Conservation (phyloP, 192 early-diverging fungal genomes). For the Chytriomyces confervae region DNA sequence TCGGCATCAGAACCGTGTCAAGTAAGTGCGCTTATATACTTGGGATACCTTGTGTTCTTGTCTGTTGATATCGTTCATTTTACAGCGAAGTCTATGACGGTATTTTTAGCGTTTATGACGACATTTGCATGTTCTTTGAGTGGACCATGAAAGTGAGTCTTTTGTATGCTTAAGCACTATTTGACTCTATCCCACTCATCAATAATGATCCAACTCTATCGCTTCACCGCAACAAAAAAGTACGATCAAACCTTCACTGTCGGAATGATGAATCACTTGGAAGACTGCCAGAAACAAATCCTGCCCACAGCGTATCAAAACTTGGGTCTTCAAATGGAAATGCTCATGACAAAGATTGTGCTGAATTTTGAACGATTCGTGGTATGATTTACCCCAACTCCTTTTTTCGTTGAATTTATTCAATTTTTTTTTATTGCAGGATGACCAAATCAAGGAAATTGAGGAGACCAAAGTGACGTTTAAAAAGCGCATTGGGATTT, state of each 20-base stretch:
- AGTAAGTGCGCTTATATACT: constrained; percentile 49
- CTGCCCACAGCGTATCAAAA: constrained; percentile 77
- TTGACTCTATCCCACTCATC: too few relatives aligned
- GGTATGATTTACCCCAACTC: constrained; percentile 29
- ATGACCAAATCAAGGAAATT: constrained; percentile 86
- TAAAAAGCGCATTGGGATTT: constrained; percentile 86
- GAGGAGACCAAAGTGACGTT: constrained; percentile 90
- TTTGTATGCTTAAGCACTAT: not conserved
- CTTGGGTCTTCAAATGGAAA: constrained; percentile 68
- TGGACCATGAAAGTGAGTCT: constrained; percentile 61
- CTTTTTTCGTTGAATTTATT: constrained; percentile 22
- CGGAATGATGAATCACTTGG: constrained; percentile 84
- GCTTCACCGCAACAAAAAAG: constrained; percentile 25
- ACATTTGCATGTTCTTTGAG: constrained; percentile 76
- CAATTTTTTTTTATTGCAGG: constrained; percentile 45
- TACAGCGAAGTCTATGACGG: constrained; percentile 80
- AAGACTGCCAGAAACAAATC: constrained; percentile 71
- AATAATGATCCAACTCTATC: too few relatives aligned
- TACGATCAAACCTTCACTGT: constrained; percentile 60
- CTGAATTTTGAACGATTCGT: constrained; percentile 79
- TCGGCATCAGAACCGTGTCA: constrained; percentile 69
- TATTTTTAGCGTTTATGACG: constrained; percentile 77
- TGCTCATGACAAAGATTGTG: constrained; percentile 68
- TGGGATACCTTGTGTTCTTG: not conserved
- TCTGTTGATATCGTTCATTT: not conserved